A percentile compares a stretch with the other conserved stretches of the same genome.
These are phyloP conservation scores for Naganishia friedmannii DNA, from an alignment of 768 basidiomycete genomes.

Conservation along the genomic window DNA sequence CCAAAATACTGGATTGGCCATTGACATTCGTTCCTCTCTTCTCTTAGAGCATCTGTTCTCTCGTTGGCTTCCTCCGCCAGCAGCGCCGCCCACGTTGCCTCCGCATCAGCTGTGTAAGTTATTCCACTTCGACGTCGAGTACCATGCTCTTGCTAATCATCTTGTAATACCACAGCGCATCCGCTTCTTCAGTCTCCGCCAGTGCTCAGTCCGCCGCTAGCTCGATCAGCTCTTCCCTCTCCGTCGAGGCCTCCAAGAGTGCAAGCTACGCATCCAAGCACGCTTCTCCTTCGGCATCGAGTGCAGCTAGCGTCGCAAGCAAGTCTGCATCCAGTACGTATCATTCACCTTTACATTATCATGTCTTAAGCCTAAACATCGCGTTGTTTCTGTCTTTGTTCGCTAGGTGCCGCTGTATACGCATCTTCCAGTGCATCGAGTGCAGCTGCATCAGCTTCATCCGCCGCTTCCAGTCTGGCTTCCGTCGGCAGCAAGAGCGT, in stretches of 20 bases:
- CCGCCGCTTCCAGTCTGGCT: slow-evolving; percentile 37
- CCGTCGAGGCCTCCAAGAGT: slow-evolving; percentile 45
- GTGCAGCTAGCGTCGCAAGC: slow-evolving; percentile 35
- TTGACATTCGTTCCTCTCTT: neutral
- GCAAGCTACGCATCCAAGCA: slow-evolving; percentile 46
- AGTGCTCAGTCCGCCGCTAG: slow-evolving; percentile 44
- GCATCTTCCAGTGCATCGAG: slow-evolving; percentile 36
- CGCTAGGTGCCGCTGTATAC: slow-evolving; percentile 11
- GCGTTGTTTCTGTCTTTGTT: slow-evolving; percentile 20
- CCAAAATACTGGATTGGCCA: neutral
- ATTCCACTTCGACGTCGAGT: neutral
- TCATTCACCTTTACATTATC: neutral
- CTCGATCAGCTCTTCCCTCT: slow-evolving; percentile 44
- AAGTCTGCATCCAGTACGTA: slow-evolving; percentile 34
- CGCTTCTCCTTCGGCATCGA: slow-evolving; percentile 38
- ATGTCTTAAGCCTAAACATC: slow-evolving; percentile 21
- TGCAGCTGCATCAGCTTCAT: slow-evolving; percentile 43
- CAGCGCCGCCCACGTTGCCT: slow-evolving; percentile 39
- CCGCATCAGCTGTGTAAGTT: slow-evolving; percentile 47
- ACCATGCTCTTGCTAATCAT: slow-evolving; percentile 18
- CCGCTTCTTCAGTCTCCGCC: slow-evolving; percentile 46
- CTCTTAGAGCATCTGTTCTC: slow-evolving; percentile 28
- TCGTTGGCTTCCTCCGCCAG: slow-evolving; percentile 38
- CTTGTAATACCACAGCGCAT: slow-evolving; percentile 36
- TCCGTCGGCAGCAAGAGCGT: slow-evolving; percentile 34